Base-by-base conservation (phyloP, 2,329 filamentous ascomycete genomes). In the Aspergillus niger region DNA sequence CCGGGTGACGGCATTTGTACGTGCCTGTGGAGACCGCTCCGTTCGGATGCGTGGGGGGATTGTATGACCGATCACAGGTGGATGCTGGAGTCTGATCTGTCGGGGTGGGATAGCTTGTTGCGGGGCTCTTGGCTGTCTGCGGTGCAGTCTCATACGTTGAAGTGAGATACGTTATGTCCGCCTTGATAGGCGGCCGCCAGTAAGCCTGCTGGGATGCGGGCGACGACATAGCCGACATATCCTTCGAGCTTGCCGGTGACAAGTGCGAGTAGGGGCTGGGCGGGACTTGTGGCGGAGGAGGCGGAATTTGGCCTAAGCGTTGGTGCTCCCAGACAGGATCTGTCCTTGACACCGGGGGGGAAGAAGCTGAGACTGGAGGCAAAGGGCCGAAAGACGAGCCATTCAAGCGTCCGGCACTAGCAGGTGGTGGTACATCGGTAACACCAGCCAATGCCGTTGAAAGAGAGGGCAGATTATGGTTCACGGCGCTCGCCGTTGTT, bases 1-100 rank as follows among this genome's bases (percentile, higher is more conserved):
- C 84, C 3, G 80, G 77, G 71, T 82, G 79, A 5, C 82, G 79
- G 65, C 86, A 89, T 66, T 82, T 82, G 73, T 80, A 84, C 20
- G 69, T 70, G 8, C 72, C 77, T 36, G 70, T 62, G 10, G 68
- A 56, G 8, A 69, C 58, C 1, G 67, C 61, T 13, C 67, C 69
- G 55, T 69, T 74, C n/a, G 69, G 22, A 41, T 70, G 68, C 13
- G 66, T 50, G 6, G 63, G 44, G 2, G 71, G 62, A 52, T 63
- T 64, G 55, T 67, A 69, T 5, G 66, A 38, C 20, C 68, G 63
- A 8, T 74, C 74, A 28, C 64, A 62, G 3, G 63, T 55, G 15
- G 68, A 67, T 10, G 55, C 54, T 2, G 69, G 63, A 0, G 66
- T 62, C n/a, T 70, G 73, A 44, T 79, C 77, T 10, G 69, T 76